A percentile compares a stretch with the other conserved stretches of the same genome.
These are phyloP conservation scores for Teunomyces kruisii DNA, from an alignment of 805 yeast genomes.

Conservation along the genomic window DNA sequence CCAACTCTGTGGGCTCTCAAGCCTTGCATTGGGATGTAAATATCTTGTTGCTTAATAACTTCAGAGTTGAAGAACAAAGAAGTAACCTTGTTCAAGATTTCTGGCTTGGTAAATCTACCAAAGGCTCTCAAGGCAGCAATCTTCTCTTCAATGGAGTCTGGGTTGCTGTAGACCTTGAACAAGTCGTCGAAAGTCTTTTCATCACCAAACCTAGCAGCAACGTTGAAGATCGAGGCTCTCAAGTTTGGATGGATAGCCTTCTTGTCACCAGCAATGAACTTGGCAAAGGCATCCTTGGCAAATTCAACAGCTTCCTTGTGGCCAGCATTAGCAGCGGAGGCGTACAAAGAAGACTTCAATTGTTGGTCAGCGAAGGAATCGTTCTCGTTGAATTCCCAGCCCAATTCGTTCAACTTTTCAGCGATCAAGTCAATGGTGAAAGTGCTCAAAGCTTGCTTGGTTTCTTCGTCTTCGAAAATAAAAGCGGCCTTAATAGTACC, in stretches of 20 bases:
- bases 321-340: slow-evolving; percentile 56
- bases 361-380: slow-evolving; percentile 64
- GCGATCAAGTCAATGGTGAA: slow-evolving; percentile 57
- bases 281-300: slow-evolving; percentile 50
- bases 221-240: slow-evolving; percentile 60
- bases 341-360: slow-evolving; percentile 63
- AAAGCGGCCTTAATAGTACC: slow-evolving; percentile 52
- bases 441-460: slow-evolving; percentile 47
- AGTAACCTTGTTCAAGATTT: slow-evolving; percentile 56
- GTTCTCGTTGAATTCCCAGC: slow-evolving; percentile 58
- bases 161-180: slow-evolving; percentile 57
- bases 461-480: slow-evolving; percentile 50
- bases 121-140: slow-evolving; percentile 66
- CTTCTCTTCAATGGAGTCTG: slow-evolving; percentile 65
- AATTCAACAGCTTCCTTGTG: slow-evolving; percentile 48
- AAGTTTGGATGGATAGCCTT: slow-evolving; percentile 73
- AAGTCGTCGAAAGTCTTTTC: slow-evolving; percentile 62
- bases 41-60: slow-evolving; percentile 65
- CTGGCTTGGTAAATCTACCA: slow-evolving; percentile 58
- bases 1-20: slow-evolving; percentile 64
- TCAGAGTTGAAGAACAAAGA: slow-evolving; percentile 55
- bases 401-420: slow-evolving; percentile 54
- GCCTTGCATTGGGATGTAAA: slow-evolving; percentile 75
- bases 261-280: slow-evolving; percentile 60
- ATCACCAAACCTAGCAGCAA: slow-evolving; percentile 68